Conservation (phyloP, 2,329 filamentous ascomycete species). For the Plenodomus tracheiphilus region DNA sequence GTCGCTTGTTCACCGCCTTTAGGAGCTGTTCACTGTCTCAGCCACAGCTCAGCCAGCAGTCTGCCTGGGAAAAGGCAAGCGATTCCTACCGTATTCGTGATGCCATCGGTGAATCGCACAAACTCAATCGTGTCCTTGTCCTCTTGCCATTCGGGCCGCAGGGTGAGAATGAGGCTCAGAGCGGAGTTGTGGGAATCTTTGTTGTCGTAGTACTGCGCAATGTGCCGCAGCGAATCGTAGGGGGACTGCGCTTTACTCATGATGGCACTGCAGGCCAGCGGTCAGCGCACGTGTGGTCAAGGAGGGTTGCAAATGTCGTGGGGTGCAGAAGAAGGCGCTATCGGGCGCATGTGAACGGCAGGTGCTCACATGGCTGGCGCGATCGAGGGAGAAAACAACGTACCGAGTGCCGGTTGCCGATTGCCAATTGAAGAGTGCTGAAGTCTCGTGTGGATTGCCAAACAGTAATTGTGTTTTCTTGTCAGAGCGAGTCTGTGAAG, state of each 20-base stretch:
- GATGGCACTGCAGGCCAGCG: background rate
- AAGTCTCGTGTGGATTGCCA: background rate
- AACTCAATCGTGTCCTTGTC: constrained; percentile 77
- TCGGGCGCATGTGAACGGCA: constrained; percentile 13
- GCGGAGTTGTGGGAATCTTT: constrained; percentile 78
- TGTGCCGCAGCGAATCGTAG: constrained; percentile 52
- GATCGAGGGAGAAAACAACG: background rate
- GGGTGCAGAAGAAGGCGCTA: constrained; percentile 1
- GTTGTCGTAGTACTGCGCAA: constrained; percentile 78
- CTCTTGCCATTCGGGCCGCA: constrained; percentile 81
- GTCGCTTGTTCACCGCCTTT: constrained; percentile 72
- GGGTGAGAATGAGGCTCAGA: constrained; percentile 73
- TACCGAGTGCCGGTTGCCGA: background rate
- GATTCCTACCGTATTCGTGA: constrained; percentile 80
- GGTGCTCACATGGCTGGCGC: background rate
- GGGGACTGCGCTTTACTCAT: constrained; percentile 34
- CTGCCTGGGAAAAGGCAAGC: background rate
- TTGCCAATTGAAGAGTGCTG: background rate
- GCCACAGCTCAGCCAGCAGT: constrained; percentile 5
- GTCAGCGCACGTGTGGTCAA: background rate
- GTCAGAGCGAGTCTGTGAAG: background rate
- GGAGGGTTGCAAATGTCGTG: background rate
- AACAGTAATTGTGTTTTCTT: constrained; percentile 1
- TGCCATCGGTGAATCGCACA: constrained; percentile 92
- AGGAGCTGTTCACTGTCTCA: constrained; percentile 54